A percentile compares a stretch with the other conserved stretches of the same genome.
Conservation (phyloP, 2,329 filamentous ascomycete species). For the Rhexocercosporidium sp. region DNA sequence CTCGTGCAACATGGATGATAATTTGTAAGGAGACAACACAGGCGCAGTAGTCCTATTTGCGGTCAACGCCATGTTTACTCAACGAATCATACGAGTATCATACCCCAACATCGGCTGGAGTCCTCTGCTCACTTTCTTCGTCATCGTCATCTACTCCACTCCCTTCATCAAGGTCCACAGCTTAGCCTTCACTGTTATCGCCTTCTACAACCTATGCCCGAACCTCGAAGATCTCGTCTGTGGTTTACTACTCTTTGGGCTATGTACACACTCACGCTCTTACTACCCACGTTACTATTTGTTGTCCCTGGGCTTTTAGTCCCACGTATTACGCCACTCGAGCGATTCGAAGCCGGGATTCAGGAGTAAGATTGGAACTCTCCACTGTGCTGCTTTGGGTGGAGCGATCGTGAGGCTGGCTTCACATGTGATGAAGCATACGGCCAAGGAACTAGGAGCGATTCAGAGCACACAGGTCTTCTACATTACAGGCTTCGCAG, state of each 20-base stretch:
- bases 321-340: slow-evolving; percentile 49
- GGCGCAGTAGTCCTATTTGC: slow-evolving; percentile 73
- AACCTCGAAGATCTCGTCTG: slow-evolving; percentile 51
- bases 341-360: slow-evolving; percentile 71
- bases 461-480: slow-evolving; percentile 69
- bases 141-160: slow-evolving; percentile 62
- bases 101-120: slow-evolving; percentile 76
- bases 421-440: slow-evolving; percentile 55
- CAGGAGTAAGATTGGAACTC: slow-evolving; percentile 66
- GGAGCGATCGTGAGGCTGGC: slow-evolving; percentile 63
- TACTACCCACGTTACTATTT: slow-evolving; percentile 65
- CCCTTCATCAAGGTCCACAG: slow-evolving; percentile 65
- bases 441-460: slow-evolving; percentile 14
- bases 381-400: slow-evolving; percentile 64
- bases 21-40: neutral
- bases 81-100: slow-evolving; percentile 73
- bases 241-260: slow-evolving; percentile 25
- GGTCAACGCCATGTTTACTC: slow-evolving; percentile 76
- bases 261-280: slow-evolving; percentile 40
- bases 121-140: slow-evolving; percentile 56
- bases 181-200: slow-evolving; percentile 66
- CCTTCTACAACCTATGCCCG: slow-evolving; percentile 66
- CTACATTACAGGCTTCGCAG: slow-evolving; percentile 79
- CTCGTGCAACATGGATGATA: too few species aligned
- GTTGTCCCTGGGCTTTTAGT: slow-evolving; percentile 60